Conservation (phyloP, 2,329 filamentous ascomycete species). For the Aschersonia sp. region DNA sequence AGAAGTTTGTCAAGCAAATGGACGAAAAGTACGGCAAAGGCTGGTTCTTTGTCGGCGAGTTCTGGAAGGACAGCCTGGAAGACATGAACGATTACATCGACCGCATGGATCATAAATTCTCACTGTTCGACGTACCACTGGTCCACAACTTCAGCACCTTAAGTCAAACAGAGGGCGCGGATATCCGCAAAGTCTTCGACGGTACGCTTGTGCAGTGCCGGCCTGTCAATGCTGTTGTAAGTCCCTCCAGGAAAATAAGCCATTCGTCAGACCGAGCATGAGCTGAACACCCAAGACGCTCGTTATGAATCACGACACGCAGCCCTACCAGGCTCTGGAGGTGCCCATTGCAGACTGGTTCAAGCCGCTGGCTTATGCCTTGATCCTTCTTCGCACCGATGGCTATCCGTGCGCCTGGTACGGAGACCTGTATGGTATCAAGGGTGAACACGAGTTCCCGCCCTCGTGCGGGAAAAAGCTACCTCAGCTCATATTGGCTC, state of each 20-base stretch:
- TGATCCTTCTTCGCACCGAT: slow-evolving; percentile 40
- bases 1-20: slow-evolving; percentile 45
- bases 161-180: slow-evolving; percentile 38
- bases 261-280: not conserved
- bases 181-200: slow-evolving; percentile 50
- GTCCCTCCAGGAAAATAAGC: not conserved
- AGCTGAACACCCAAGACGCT: slow-evolving; percentile 31
- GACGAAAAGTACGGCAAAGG: slow-evolving; percentile 25
- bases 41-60: slow-evolving; percentile 24
- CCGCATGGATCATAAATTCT: slow-evolving; percentile 39
- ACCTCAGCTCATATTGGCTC: slow-evolving; percentile 33
- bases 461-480: slow-evolving; percentile 40
- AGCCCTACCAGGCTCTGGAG: slow-evolving; percentile 24
- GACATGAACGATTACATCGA: not conserved
- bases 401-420: slow-evolving; percentile 58
- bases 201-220: slow-evolving; percentile 35
- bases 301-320: slow-evolving; percentile 59
- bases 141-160: slow-evolving; percentile 51
- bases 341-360: slow-evolving; percentile 51
- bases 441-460: slow-evolving; percentile 26
- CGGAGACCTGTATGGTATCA: slow-evolving; percentile 53
- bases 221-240: slow-evolving; percentile 21
- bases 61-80: slow-evolving; percentile 21
- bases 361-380: slow-evolving; percentile 55
- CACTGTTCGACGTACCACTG: slow-evolving; percentile 53